A percentile compares a stretch with the other conserved stretches of the same genome.
Conservation (phyloP, 176 grass and related monocot genomes). For the Musa itinerans region DNA sequence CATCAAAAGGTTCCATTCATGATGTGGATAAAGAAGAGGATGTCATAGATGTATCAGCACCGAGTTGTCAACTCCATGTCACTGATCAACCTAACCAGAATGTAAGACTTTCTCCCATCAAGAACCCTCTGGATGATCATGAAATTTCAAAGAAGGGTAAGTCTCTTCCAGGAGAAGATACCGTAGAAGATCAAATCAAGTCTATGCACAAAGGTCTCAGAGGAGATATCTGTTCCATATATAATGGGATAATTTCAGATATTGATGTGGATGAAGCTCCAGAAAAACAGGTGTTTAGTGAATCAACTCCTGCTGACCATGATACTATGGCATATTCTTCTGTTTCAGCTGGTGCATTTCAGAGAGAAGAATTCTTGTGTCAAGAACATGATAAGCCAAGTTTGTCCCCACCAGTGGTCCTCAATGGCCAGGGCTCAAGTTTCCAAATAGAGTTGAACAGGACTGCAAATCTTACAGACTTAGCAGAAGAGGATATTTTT, state of each 20-base stretch:
- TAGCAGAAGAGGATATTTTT: neutral
- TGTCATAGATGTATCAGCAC: neutral
- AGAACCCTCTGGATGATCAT: neutral
- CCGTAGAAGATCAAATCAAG: neutral
- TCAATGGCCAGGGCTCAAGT: neutral
- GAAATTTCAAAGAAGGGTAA: neutral
- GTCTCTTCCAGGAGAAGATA: neutral
- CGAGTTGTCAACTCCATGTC: neutral
- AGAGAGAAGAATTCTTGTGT: neutral
- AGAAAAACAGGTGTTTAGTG: neutral
- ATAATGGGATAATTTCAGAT: neutral
- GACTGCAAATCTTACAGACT: neutral
- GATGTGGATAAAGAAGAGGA: neutral
- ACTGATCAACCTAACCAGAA: neutral
- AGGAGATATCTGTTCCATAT: neutral
- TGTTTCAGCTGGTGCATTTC: neutral
- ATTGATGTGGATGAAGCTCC: constrained; percentile 3
- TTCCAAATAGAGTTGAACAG: neutral
- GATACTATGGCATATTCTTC: neutral
- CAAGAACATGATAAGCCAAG: constrained; percentile 5
- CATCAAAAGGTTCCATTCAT: neutral
- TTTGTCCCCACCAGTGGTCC: neutral
- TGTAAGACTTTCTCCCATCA: no score
- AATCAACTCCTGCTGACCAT: neutral
- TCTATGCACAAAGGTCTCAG: neutral